Conservation (phyloP, 495 filamentous ascomycete genomes). For the Neurospora sp. region DNA sequence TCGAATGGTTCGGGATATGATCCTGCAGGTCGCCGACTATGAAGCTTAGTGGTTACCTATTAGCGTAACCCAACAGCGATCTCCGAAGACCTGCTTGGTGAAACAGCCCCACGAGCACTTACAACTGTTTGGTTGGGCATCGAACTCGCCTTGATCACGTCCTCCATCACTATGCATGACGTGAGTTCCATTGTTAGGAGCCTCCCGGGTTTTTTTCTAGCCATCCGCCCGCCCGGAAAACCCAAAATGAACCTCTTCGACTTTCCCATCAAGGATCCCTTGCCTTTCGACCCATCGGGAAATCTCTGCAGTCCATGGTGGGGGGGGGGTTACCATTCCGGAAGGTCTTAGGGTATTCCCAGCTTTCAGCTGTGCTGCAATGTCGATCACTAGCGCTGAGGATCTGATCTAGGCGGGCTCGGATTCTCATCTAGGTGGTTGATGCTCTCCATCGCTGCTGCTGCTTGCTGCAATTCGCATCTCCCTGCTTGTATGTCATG, state of each 20-base stretch:
- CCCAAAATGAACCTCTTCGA: neutral
- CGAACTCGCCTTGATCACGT: neutral
- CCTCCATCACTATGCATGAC: neutral
- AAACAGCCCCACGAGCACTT: neutral
- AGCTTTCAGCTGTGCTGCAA: neutral
- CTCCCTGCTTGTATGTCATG: neutral
- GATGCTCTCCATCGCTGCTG: neutral
- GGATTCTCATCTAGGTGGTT: neutral
- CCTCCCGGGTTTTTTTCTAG: neutral
- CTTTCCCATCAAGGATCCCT: neutral
- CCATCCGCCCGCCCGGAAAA: neutral
- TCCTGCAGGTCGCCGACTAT: neutral
- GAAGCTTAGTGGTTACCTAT: neutral
- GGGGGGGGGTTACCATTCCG: neutral
- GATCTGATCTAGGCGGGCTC: neutral
- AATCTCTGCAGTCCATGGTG: neutral
- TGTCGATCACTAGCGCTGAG: neutral
- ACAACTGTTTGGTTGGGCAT: neutral
- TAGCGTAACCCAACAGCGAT: neutral
- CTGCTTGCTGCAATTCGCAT: neutral
- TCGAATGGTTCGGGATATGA: neutral
- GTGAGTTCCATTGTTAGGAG: neutral
- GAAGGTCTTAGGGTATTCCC: neutral
- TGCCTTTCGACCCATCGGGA: neutral
- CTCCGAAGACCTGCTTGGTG: neutral